These are phyloP conservation scores for Aspergillus fumigatus DNA, from an alignment of 2,329 filamentous ascomycete species.

Conservation along the genomic window DNA sequence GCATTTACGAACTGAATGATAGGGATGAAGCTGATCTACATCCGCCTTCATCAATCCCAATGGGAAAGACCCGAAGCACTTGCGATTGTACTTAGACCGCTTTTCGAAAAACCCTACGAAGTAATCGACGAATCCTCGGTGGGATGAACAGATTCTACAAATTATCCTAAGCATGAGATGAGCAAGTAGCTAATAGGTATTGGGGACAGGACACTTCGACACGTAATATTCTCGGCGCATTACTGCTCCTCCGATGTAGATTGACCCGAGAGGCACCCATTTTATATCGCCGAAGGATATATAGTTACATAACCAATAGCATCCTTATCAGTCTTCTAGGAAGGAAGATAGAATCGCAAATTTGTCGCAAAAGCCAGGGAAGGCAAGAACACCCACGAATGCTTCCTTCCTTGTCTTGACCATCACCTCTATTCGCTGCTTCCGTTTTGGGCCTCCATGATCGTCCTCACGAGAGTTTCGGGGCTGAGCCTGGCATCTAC, in stretches of 20 bases:
- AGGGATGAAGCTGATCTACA: too few relatives aligned
- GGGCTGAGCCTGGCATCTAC: neutral
- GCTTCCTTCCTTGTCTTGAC: neutral
- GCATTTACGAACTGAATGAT: too few relatives aligned
- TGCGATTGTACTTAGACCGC: neutral
- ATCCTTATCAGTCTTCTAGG: neutral
- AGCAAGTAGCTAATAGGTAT: neutral
- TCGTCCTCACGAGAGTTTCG: neutral
- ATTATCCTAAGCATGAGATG: neutral
- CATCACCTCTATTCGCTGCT: neutral
- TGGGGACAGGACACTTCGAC: neutral
- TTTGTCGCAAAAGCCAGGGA: neutral
- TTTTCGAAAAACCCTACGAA: neutral
- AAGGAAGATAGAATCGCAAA: neutral
- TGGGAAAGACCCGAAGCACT: neutral
- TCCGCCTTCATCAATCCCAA: too few relatives aligned
- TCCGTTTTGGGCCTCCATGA: neutral
- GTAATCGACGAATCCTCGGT: neutral
- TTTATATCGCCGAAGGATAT: neutral
- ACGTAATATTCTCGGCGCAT: neutral
- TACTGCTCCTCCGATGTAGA: neutral
- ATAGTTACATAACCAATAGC: neutral
- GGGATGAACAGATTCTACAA: neutral
- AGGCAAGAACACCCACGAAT: neutral
- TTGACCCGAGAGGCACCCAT: neutral